A percentile compares a stretch with the other conserved stretches of the same genome.
These are phyloP conservation scores for Ceratocystis colombiana DNA, from an alignment of 2,329 filamentous ascomycete species.

Conservation along the genomic window DNA sequence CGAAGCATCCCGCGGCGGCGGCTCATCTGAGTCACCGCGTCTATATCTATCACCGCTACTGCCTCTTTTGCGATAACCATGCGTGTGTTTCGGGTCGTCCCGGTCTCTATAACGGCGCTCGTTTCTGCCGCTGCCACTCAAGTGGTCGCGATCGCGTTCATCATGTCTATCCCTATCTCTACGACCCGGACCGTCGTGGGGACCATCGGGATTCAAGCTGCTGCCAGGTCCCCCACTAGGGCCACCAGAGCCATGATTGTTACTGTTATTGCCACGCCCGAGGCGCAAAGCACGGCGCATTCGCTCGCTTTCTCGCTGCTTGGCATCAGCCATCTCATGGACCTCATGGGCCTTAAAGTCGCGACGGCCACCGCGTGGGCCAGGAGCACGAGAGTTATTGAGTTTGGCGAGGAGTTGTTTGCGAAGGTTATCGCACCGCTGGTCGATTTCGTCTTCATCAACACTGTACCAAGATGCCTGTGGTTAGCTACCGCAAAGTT, in stretches of 20 bases:
- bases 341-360: constrained; percentile 85
- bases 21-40: not conserved
- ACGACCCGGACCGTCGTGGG: not conserved
- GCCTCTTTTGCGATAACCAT: not conserved
- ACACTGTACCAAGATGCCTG: constrained; percentile 40
- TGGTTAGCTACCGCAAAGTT: not conserved
- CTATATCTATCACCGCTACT: constrained; percentile 9
- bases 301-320: constrained; percentile 89
- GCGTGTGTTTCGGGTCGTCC: constrained; percentile 19
- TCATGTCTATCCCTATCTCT: constrained; percentile 7
- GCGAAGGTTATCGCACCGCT: constrained; percentile 38
- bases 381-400: constrained; percentile 28
- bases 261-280: constrained; percentile 2
- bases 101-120: constrained; percentile 22
- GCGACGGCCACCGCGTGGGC: constrained; percentile 35
- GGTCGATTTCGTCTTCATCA: constrained; percentile 86
- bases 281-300: constrained; percentile 64
- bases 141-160: not conserved
- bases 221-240: not conserved
- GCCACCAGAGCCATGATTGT: not conserved
- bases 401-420: constrained; percentile 36
- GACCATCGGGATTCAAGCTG: not conserved
- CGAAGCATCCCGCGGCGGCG: not conserved
- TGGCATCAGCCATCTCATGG: constrained; percentile 90
- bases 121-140: not conserved